Percentiles rank a stretch among this genome's conserved stretches.
Evolutionary conservation across 2,329 filamentous ascomycete genomes (phyloP).

Genomic region (Apiospora aurea): DNA sequence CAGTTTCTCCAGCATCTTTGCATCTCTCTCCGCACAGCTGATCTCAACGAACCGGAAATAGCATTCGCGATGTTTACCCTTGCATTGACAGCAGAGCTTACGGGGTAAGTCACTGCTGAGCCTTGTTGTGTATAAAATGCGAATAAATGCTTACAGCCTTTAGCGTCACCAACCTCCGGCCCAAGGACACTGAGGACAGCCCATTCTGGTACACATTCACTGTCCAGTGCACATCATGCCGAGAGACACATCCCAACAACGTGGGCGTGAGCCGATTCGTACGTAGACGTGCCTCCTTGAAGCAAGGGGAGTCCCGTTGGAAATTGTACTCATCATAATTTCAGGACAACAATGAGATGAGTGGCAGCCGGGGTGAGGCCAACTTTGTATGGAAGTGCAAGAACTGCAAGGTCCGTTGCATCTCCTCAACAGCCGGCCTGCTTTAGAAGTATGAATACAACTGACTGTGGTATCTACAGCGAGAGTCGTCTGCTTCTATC

Average conservation of each 20-base stretch:
- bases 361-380: conserved; percentile 91
- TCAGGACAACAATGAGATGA: conserved; percentile 89
- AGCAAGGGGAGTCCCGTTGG: background rate
- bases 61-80: conserved; percentile 67
- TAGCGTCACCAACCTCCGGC: conserved; percentile 90
- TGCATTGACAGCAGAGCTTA: conserved; percentile 71
- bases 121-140: background rate
- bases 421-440: no score
- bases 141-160: conserved; percentile 19
- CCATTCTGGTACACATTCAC: conserved; percentile 98
- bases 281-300: conserved; percentile 43
- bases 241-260: conserved; percentile 86
- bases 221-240: conserved; percentile 97
- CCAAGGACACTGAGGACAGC: conserved; percentile 78
- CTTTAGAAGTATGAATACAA: background rate
- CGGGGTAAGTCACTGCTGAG: conserved; percentile 59
- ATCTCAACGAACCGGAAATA: background rate
- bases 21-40: background rate
- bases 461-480: conserved; percentile 51
- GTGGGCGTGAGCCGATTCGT: conserved; percentile 90
- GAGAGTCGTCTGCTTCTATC: conserved; percentile 87
- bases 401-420: conserved; percentile 82
- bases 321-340: conserved; percentile 18
- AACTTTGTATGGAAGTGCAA: conserved; percentile 99
- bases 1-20: conserved; percentile 7